phyloP scores from a whole-genome alignment of 2,329 filamentous ascomycete genomes.

The Hypomyces rosellus region DNA sequence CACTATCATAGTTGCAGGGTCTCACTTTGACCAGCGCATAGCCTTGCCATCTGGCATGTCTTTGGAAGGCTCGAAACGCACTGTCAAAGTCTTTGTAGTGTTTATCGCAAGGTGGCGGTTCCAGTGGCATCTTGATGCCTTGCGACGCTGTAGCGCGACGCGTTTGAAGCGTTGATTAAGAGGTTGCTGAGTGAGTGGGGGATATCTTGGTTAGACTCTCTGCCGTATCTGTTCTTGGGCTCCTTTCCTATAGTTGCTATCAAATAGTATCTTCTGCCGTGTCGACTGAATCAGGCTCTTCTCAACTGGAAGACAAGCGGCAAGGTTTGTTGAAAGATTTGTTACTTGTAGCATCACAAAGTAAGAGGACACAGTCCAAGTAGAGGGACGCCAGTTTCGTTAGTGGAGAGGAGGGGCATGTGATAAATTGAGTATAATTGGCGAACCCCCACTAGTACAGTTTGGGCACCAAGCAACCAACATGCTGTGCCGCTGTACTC shows the following conservation, averaged over 20 bases:
- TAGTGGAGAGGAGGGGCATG: no score
- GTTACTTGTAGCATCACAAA: no score
- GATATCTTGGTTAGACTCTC: not conserved
- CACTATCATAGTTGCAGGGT: not conserved
- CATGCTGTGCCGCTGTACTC: no score
- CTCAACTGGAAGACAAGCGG: no score
- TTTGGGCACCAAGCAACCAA: no score
- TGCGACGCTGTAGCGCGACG: not conserved
- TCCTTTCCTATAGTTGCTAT: not conserved
- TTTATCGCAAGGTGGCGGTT: constrained; percentile 2
- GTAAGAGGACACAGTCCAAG: no score
- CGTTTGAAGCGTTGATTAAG: not conserved
- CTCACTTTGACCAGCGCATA: constrained; percentile 5
- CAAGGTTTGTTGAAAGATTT: no score
- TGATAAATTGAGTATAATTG: no score
- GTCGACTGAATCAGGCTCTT: no score
- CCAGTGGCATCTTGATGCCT: constrained; percentile 1
- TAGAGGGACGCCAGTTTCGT: no score
- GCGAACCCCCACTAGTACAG: no score
- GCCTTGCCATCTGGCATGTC: not conserved
- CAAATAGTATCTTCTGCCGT: no score
- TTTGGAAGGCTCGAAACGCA: constrained; percentile 1
- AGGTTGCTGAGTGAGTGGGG: not conserved
- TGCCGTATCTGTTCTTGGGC: not conserved
- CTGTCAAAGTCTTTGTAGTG: not conserved